phyloP scores from a whole-genome alignment of 2,329 filamentous ascomycete genomes.

The Chrysoporthe deuterocubensis region DNA sequence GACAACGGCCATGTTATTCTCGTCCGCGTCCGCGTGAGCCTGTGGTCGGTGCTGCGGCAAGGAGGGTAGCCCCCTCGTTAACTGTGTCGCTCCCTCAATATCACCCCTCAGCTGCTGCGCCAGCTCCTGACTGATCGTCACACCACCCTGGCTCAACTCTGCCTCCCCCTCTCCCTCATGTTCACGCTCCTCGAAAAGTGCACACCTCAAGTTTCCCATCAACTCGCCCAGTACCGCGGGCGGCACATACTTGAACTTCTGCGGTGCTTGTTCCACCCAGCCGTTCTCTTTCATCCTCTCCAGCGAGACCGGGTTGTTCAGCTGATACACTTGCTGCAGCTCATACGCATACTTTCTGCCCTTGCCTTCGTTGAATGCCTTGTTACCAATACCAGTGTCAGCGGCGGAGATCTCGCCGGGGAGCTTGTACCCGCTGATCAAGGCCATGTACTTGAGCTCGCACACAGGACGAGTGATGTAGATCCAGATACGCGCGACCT shows the following conservation, averaged over 20 bases:
- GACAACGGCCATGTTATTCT: not conserved
- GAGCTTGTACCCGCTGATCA: constrained; percentile 50
- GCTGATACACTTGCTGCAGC: constrained; percentile 61
- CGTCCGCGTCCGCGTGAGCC: not conserved
- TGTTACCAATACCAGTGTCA: constrained; percentile 51
- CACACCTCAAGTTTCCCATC: constrained; percentile 60
- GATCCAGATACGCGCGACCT: constrained; percentile 66
- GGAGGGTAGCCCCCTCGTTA: constrained; percentile 13
- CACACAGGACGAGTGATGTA: constrained; percentile 53
- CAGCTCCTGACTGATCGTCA: constrained; percentile 56
- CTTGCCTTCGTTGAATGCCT: constrained; percentile 51
- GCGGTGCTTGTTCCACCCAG: constrained; percentile 55
- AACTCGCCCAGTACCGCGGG: constrained; percentile 62
- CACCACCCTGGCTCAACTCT: constrained; percentile 30
- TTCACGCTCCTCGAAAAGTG: constrained; percentile 47
- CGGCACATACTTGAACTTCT: constrained; percentile 57
- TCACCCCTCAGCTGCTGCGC: constrained; percentile 56
- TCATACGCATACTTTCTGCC: constrained; percentile 55
- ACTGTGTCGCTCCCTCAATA: constrained; percentile 37
- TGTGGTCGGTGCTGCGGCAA: constrained; percentile 1
- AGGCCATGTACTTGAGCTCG: constrained; percentile 64
- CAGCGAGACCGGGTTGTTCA: constrained; percentile 62
- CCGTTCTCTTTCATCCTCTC: constrained; percentile 57
- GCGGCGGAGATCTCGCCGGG: constrained; percentile 52
- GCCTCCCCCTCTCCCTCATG: not conserved